These are phyloP conservation scores for Pleurotus tuoliensis DNA, from an alignment of 768 basidiomycete species.

Conservation along the genomic window DNA sequence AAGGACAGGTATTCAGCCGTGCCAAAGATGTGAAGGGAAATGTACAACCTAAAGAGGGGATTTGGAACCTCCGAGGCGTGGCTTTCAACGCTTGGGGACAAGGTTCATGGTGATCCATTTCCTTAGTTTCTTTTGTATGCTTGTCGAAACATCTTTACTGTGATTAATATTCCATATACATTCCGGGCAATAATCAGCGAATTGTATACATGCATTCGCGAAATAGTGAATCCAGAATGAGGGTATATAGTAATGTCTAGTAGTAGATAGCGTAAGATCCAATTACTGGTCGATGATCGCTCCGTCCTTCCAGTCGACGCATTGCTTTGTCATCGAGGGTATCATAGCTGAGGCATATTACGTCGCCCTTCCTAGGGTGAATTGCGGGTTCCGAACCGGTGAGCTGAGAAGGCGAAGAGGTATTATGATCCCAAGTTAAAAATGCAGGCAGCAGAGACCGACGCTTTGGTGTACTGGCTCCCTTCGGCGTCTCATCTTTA, in stretches of 20 bases:
- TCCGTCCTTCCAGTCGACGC: conserved; percentile 70
- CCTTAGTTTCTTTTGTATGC: neutral
- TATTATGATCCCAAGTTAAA: conserved; percentile 24
- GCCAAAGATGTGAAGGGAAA: conserved; percentile 48
- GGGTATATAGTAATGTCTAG: conserved; percentile 23
- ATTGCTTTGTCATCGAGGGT: conserved; percentile 75
- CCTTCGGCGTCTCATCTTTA: conserved; percentile 12
- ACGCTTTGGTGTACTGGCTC: conserved; percentile 17
- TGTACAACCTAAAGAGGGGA: conserved; percentile 42
- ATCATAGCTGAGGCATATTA: conserved; percentile 67
- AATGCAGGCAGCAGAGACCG: conserved; percentile 46
- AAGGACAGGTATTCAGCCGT: conserved; percentile 42
- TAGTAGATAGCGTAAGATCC: conserved; percentile 72
- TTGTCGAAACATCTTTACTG: too few species aligned
- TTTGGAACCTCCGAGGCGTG: conserved; percentile 70
- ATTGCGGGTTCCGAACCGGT: conserved; percentile 15
- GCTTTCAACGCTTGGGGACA: conserved; percentile 52
- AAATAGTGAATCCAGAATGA: neutral
- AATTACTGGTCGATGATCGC: conserved; percentile 85
- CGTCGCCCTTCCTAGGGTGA: conserved; percentile 56
- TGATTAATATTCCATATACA: too few species aligned
- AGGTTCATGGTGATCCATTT: conserved; percentile 28
- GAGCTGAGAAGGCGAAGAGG: conserved; percentile 10
- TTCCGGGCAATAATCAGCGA: too few species aligned
- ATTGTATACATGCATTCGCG: neutral